These are phyloP conservation scores for Tricholoma furcatifolium DNA, from an alignment of 768 basidiomycete genomes.

Conservation along the genomic window DNA sequence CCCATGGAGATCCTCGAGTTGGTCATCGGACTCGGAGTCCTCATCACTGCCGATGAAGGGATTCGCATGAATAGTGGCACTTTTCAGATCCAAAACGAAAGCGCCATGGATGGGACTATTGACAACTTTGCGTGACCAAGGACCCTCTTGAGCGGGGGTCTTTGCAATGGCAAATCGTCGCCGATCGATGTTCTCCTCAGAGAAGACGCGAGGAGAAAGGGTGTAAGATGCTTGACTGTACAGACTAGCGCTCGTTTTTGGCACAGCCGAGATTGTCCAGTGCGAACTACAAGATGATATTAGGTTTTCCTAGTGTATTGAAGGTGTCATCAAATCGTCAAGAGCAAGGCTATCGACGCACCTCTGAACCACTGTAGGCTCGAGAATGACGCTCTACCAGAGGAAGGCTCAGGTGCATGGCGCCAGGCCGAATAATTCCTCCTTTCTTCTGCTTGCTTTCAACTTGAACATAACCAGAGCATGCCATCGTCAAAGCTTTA, in stretches of 20 bases:
- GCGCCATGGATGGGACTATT: slow-evolving; percentile 4
- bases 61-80: not conserved
- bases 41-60: not conserved
- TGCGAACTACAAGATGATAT: slow-evolving; percentile 11
- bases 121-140: slow-evolving; percentile 10
- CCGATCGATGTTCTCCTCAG: slow-evolving; percentile 15
- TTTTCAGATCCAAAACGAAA: slow-evolving; percentile 7
- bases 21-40: not conserved
- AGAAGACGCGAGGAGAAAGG: slow-evolving; percentile 13
- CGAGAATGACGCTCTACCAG: slow-evolving; percentile 13
- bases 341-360: not conserved
- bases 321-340: not conserved
- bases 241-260: slow-evolving; percentile 19
- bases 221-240: slow-evolving; percentile 23
- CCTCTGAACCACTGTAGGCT: slow-evolving; percentile 3
- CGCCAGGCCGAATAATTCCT: slow-evolving; percentile 12
- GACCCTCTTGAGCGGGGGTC: slow-evolving; percentile 18
- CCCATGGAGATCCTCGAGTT: not conserved
- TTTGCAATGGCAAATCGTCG: slow-evolving; percentile 20
- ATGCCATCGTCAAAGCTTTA: slow-evolving; percentile 11
- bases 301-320: slow-evolving; percentile 8
- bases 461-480: slow-evolving; percentile 6
- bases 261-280: slow-evolving; percentile 17
- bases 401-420: slow-evolving; percentile 11
- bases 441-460: not conserved